A percentile compares a stretch with the other conserved stretches of the same genome.
Evolutionary conservation across 192 early-diverging fungal species (phyloP).

Genomic region (Coemansia sp.): DNA sequence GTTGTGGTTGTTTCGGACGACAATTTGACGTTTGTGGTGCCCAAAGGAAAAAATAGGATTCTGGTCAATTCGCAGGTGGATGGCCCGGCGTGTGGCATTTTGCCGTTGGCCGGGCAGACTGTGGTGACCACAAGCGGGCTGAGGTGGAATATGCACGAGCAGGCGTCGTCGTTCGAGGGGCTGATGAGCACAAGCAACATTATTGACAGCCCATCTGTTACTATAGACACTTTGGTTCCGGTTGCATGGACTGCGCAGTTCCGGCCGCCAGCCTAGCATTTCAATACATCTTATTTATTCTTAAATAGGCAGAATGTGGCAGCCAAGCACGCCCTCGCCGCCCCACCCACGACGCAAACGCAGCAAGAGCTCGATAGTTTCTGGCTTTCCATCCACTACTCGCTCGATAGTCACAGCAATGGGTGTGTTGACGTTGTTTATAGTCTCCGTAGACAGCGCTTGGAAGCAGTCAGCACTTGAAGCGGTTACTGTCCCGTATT

Average conservation of each 20-base stretch:
- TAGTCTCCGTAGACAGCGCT: conserved; percentile 15
- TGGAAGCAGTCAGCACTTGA: conserved; percentile 25
- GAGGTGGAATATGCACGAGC: conserved; percentile 71
- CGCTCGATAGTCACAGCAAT: conserved; percentile 28
- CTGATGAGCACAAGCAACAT: conserved; percentile 86
- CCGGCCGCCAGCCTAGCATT: conserved; percentile 2
- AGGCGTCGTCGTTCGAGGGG: conserved; percentile 64
- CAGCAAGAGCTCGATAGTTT: conserved; percentile 13
- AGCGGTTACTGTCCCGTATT: conserved; percentile 21
- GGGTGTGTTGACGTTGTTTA: conserved; percentile 21
- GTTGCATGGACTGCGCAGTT: conserved; percentile 84
- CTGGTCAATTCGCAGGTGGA: conserved; percentile 62
- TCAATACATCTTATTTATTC: background rate
- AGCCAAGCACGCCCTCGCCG: conserved; percentile 46
- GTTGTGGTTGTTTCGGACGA: conserved; percentile 70
- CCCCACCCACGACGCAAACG: conserved; percentile 42
- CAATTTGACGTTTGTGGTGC: conserved; percentile 64
- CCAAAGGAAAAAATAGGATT: conserved; percentile 67
- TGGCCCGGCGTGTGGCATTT: conserved; percentile 85
- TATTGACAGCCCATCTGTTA: conserved; percentile 58
- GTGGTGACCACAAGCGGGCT: conserved; percentile 72
- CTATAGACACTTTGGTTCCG: conserved; percentile 66
- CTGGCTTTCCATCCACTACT: conserved; percentile 30
- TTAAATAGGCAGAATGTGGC: conserved; percentile 27
- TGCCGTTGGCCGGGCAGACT: conserved; percentile 70